Base-by-base conservation (phyloP, 2,329 filamentous ascomycete genomes). In the Aaosphaeria pasadenensis region DNA sequence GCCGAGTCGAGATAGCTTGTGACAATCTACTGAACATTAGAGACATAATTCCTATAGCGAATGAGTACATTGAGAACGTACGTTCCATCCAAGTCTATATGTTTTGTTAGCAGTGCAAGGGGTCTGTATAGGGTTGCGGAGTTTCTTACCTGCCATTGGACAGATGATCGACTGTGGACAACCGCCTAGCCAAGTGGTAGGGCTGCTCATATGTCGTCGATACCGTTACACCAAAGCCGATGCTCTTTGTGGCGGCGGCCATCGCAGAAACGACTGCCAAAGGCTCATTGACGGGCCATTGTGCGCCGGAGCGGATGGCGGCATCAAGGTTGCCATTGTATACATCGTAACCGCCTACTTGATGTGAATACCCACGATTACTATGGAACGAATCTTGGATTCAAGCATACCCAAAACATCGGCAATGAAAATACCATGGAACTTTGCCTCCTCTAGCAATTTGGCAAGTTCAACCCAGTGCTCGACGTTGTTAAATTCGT, bases 211-310 rank as follows among this genome's bases (percentile, higher is more conserved):
- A 88, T 0, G 83, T 86, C 0, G 85, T 87, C 1, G 81, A 80
- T 0, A 84, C 78, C 0, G 85, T 88, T 1, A 88, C 81, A 1
- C 85, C 85, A 51, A 88, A 88, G 0, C 82, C 82, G n/a, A 89
- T 77, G 49, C 75, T 86, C 53, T 81, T 78, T 0, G 85, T 88
- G 0, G 75, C 84, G 1, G 84, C 84, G 1, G 85, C 84, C 83
- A 88, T 86, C 2, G 84, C 83, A 2, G 84, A 76, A 0, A 88
- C 74, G 2, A 84, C 76, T 1, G 79, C 77, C 1, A 88, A 60
- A 0, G 85, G 85, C 61, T 88, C 85, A 50, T 86, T 87, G n/a
- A 87, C 82, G 0, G 85, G 85, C 78, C 83, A 88, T 64, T 88
- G 85, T 0, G 84, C 82, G 1, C 83, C 85, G 0, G 82, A 81